Base-by-base conservation (phyloP, 805 yeast genomes). In the Candida boidinii region DNA sequence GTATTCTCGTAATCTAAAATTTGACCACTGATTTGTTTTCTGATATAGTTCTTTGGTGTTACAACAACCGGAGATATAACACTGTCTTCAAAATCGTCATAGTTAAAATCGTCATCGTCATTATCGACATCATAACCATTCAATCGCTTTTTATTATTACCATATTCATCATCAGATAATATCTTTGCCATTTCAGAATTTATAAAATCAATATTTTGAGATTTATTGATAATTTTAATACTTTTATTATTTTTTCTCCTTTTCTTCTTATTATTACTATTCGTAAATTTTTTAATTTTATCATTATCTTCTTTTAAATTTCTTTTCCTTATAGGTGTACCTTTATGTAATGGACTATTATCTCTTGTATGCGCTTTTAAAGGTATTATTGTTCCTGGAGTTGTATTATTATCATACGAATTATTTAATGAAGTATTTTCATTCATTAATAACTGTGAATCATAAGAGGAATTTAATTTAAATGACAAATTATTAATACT, bases 21-120 rank as follows among this genome's bases (percentile, higher is more conserved):
- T n/a, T n/a, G n/a, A n/a, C n/a, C n/a, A n/a, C n/a, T n/a, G n/a
- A n/a, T n/a, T n/a, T n/a, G n/a, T n/a, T n/a, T n/a, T n/a, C n/a
- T n/a, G n/a, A n/a, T n/a, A n/a, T n/a, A n/a, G n/a, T n/a, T n/a
- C n/a, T n/a, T n/a, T n/a, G n/a, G n/a, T n/a, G n/a, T n/a, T n/a
- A n/a, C n/a, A n/a, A n/a, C 40, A 15, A 42, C 35, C 4, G 48
- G 48, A 7, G 48, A 44, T 40, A 42, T 28, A 3, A 44, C 36
- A 23, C 45, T 44, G 5, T 46, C 42, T 17, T 40, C 35, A 21
- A 26, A 42, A 21, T 44, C 45, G 14, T 42, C 44, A 27, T 43
- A 40, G 26, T 41, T 28, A 26, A 36, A 42, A 25, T 39, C 36
- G 16, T 22, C 39, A 12, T 39, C 41, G 7, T 37, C 38, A 22